Percentiles rank a stretch among this genome's conserved stretches.
These are phyloP conservation scores for Aspergillus piperis DNA, from an alignment of 2,329 filamentous ascomycete genomes.

Conservation along the genomic window DNA sequence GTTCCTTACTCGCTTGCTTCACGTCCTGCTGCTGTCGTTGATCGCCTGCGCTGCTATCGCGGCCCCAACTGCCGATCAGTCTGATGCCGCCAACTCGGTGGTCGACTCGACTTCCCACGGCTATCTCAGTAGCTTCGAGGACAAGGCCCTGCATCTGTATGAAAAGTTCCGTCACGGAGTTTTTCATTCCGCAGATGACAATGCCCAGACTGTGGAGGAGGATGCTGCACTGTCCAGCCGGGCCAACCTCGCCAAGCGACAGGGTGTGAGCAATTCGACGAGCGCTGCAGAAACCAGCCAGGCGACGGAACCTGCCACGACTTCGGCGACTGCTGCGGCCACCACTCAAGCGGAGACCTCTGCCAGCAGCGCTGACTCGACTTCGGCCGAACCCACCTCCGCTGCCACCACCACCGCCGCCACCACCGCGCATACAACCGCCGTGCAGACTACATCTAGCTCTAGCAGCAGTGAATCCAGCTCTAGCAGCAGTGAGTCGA, in stretches of 20 bases:
- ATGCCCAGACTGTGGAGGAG: constrained; percentile 63
- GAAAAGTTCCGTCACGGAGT: constrained; percentile 68
- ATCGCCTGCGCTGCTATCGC: constrained; percentile 29
- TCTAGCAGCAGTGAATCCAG: constrained; percentile 9
- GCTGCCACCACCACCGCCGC: constrained; percentile 20
- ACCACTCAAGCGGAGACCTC: constrained; percentile 13
- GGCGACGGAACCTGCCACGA: constrained; percentile 11
- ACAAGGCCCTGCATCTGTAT: constrained; percentile 67
- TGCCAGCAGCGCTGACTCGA: constrained; percentile 4
- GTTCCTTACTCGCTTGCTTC: constrained; percentile 23
- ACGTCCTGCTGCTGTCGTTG: constrained; percentile 29
- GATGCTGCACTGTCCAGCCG: constrained; percentile 63
- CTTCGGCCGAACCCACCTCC: constrained; percentile 14
- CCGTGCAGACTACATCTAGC: constrained; percentile 10
- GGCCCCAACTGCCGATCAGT: constrained; percentile 22
- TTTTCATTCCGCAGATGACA: constrained; percentile 64
- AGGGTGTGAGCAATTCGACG: constrained; percentile 30
- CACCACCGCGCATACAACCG: constrained; percentile 21
- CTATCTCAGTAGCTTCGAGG: constrained; percentile 58
- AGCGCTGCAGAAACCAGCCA: constrained; percentile 10
- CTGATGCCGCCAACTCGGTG: constrained; percentile 14
- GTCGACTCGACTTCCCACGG: constrained; percentile 49
- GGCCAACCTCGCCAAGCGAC: constrained; percentile 65
- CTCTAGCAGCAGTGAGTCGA: constrained; percentile 12
- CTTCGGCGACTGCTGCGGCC: constrained; percentile 13